Evolutionary conservation across 495 filamentous ascomycete species (phyloP).

Genomic region (Cudoniella acicularis): DNA sequence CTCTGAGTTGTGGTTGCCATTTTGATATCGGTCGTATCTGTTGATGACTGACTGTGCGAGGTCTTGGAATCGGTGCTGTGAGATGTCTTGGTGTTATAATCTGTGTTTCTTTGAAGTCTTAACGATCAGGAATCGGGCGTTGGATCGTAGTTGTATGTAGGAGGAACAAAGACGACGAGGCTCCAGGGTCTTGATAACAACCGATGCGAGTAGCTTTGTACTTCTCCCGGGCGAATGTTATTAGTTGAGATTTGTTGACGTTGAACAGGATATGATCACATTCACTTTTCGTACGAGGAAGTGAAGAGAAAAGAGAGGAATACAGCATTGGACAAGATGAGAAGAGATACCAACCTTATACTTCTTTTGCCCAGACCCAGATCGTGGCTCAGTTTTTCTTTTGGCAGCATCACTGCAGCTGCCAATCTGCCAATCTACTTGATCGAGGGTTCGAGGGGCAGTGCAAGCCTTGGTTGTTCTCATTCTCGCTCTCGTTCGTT

Average conservation of each 20-base stretch:
- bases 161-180: neutral
- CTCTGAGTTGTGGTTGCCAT: neutral
- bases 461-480: neutral
- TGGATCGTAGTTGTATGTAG: neutral
- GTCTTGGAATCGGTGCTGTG: neutral
- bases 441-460: neutral
- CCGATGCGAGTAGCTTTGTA: neutral
- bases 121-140: neutral
- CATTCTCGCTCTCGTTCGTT: neutral
- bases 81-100: neutral
- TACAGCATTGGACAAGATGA: too few relatives aligned
- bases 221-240: too few relatives aligned
- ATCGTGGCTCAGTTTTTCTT: neutral
- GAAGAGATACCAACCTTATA: too few relatives aligned
- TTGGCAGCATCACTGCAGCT: neutral
- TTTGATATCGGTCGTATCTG: neutral
- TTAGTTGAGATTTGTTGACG: too few relatives aligned
- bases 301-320: too few relatives aligned
- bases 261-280: too few relatives aligned
- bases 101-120: neutral
- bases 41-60: neutral
- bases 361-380: neutral
- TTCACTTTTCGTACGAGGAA: too few relatives aligned
- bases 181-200: neutral
- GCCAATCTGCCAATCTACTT: neutral